Evolutionary conservation across 1,284 basidiomycete genomes (phyloP).

Genomic region (Vanrija pseudolonga): DNA sequence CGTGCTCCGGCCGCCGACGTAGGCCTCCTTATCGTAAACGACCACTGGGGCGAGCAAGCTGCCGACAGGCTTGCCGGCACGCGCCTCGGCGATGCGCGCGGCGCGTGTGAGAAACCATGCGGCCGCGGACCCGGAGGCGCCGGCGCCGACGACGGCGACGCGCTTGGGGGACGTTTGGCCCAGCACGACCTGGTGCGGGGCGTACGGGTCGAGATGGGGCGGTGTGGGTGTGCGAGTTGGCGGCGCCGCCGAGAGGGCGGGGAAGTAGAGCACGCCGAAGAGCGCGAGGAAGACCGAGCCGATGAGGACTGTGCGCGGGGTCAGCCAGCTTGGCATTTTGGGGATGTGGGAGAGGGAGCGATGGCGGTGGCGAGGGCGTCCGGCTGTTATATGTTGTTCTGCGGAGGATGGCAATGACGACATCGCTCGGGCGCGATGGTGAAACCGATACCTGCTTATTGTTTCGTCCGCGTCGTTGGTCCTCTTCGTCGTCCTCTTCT

Average conservation of each 20-base stretch:
- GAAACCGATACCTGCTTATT: no score
- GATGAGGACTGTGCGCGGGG: not conserved
- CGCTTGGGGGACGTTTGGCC: conserved; percentile 21
- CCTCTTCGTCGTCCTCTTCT: no score
- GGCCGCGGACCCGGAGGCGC: conserved; percentile 76
- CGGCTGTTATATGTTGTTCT: not conserved
- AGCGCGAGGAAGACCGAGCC: not conserved
- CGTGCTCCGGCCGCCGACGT: conserved; percentile 78
- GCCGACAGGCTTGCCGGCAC: conserved; percentile 54
- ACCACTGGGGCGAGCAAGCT: conserved; percentile 64
- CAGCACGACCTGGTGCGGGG: not conserved
- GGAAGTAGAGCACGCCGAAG: not conserved
- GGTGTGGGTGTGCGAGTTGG: not conserved
- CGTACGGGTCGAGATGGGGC: not conserved
- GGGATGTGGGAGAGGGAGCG: no score
- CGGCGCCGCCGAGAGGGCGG: not conserved
- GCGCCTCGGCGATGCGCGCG: conserved; percentile 60
- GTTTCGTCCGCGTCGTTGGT: no score
- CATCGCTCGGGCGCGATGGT: no score
- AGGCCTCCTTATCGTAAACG: conserved; percentile 69
- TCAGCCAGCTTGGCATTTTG: not conserved
- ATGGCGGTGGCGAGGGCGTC: no score
- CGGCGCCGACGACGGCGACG: conserved; percentile 81
- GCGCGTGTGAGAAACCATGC: conserved; percentile 72
- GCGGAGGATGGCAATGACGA: not conserved